phyloP scores from a whole-genome alignment of 2,329 filamentous ascomycete species.

The Ceratocystis alfenasii region DNA sequence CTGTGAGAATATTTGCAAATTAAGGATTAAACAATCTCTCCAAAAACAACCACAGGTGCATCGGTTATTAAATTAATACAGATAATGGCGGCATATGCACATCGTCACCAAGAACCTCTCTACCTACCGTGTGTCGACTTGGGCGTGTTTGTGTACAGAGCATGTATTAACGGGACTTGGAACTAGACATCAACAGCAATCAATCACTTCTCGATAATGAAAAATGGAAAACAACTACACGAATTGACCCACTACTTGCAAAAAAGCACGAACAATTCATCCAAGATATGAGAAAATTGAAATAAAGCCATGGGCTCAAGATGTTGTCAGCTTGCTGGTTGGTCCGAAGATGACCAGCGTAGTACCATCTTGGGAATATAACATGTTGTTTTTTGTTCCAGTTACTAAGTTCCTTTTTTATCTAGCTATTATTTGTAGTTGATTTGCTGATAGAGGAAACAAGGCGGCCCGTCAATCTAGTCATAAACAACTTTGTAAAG shows the following conservation, averaged over 20 bases:
- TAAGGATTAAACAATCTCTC: constrained; percentile 24
- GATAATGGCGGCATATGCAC: background rate
- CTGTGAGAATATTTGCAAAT: constrained; percentile 63
- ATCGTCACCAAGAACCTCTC: background rate
- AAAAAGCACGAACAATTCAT: too few relatives aligned
- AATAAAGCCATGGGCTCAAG: too few relatives aligned
- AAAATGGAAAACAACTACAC: background rate
- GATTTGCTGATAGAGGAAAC: background rate
- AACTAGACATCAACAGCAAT: background rate
- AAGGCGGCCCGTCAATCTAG: background rate
- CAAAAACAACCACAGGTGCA: background rate
- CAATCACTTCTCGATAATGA: background rate
- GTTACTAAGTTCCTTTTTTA: background rate
- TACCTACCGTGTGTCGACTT: background rate
- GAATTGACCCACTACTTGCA: too few relatives aligned
- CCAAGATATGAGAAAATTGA: too few relatives aligned
- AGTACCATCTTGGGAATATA: too few relatives aligned
- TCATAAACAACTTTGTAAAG: background rate
- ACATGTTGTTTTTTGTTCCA: too few relatives aligned
- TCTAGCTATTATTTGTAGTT: background rate
- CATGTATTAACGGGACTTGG: background rate
- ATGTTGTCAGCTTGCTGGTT: too few relatives aligned
- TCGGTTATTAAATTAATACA: background rate
- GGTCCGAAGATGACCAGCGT: too few relatives aligned
- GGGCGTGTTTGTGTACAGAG: background rate